Percentiles rank a stretch among this genome's conserved stretches.
Conservation (phyloP, 495 filamentous ascomycete species). For the Lophiotrema nucula region DNA sequence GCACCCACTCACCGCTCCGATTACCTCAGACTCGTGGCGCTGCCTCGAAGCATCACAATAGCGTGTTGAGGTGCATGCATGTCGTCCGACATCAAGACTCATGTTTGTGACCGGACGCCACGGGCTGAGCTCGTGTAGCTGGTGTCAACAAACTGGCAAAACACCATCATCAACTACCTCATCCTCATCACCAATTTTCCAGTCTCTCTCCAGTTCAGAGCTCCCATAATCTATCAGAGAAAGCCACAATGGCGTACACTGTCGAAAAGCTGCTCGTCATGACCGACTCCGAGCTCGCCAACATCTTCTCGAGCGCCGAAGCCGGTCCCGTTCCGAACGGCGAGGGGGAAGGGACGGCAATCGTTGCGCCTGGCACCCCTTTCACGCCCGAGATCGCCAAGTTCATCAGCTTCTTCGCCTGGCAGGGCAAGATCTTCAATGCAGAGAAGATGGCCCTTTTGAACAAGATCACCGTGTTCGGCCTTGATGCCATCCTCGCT, state of each 20-base stretch:
- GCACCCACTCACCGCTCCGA: slow-evolving; percentile 4
- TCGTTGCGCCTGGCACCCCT: slow-evolving; percentile 11
- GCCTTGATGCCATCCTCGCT: slow-evolving; percentile 13
- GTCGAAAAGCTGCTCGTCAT: slow-evolving; percentile 10
- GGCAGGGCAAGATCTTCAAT: slow-evolving; percentile 17
- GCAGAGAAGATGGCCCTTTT: slow-evolving; percentile 10
- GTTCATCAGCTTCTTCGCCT: slow-evolving; percentile 17
- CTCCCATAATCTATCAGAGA: neutral
- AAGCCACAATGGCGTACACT: slow-evolving; percentile 10
- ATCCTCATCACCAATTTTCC: slow-evolving; percentile 6
- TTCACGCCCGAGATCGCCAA: slow-evolving; percentile 12
- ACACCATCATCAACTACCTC: slow-evolving; percentile 11
- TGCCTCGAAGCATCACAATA: neutral
- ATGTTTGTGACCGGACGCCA: slow-evolving; percentile 2
- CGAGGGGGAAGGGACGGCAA: slow-evolving; percentile 4
- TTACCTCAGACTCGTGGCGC: neutral
- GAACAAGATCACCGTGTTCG: slow-evolving; percentile 15
- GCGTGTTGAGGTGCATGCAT: neutral
- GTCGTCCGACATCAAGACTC: slow-evolving; percentile 14
- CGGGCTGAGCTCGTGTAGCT: slow-evolving; percentile 7
- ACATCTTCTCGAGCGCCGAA: slow-evolving; percentile 8
- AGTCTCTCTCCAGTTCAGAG: slow-evolving; percentile 7
- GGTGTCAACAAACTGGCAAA: slow-evolving; percentile 8
- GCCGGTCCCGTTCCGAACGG: slow-evolving; percentile 14
- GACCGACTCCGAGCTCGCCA: slow-evolving; percentile 5